phyloP scores from a whole-genome alignment of 1,284 basidiomycete species.

The Limonomyces culmigenus region DNA sequence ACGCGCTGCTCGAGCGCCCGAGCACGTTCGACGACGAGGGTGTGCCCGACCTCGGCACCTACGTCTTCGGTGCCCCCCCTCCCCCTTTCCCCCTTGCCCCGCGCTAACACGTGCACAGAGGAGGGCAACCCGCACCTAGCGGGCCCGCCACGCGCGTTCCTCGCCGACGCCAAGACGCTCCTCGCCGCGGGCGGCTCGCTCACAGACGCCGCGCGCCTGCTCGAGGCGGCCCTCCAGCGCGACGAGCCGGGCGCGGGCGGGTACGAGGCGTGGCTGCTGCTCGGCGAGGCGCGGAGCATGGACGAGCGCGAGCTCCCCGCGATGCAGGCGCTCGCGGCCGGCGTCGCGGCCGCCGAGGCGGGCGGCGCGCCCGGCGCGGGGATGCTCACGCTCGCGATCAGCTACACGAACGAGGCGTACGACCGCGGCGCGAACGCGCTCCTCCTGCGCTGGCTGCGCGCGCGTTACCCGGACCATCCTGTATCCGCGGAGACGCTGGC shows the following conservation, averaged over 20 bases:
- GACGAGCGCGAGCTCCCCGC: slow-evolving; percentile 81
- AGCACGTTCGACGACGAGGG: slow-evolving; percentile 55
- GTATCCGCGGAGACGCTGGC: slow-evolving; percentile 40
- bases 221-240: slow-evolving; percentile 79
- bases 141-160: slow-evolving; percentile 32
- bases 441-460: slow-evolving; percentile 75
- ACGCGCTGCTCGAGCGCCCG: slow-evolving; percentile 18
- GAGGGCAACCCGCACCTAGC: slow-evolving; percentile 56
- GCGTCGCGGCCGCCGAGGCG: slow-evolving; percentile 44
- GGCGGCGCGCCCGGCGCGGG: slow-evolving; percentile 55
- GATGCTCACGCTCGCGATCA: slow-evolving; percentile 85
- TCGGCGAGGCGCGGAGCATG: slow-evolving; percentile 92
- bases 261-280: slow-evolving; percentile 84
- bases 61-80: slow-evolving; percentile 51
- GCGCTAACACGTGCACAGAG: slow-evolving; percentile 21
- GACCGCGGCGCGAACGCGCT: slow-evolving; percentile 81
- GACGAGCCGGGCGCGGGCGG: slow-evolving; percentile 64
- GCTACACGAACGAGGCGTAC: slow-evolving; percentile 92
- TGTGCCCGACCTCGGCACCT: slow-evolving; percentile 49
- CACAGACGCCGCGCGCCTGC: slow-evolving; percentile 67
- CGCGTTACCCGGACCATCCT: slow-evolving; percentile 56
- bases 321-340: slow-evolving; percentile 59
- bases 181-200: slow-evolving; percentile 70
- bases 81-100: slow-evolving; percentile 2
- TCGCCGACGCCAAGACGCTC: slow-evolving; percentile 56